Conservation (phyloP, 805 yeast genomes). For the Teunomyces stri region DNA sequence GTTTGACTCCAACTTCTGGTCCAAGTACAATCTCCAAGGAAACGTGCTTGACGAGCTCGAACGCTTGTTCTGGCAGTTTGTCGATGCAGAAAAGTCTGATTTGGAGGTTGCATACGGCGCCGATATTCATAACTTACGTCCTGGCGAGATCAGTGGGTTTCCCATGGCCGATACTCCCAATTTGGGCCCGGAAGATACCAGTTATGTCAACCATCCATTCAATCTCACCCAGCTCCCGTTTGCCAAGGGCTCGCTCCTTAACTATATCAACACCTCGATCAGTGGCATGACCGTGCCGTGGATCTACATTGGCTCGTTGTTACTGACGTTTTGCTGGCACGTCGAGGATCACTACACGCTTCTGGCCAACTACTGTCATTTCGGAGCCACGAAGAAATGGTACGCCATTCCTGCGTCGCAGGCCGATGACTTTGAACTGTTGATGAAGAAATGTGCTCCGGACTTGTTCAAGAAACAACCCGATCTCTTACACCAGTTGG, state of each 20-base stretch:
- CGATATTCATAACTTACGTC: constrained; percentile 66
- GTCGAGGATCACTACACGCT: constrained; percentile 91
- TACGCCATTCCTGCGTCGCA: constrained; percentile 77
- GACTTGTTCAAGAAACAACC: constrained; percentile 83
- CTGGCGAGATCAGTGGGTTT: constrained; percentile 73
- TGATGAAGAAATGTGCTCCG: constrained; percentile 67
- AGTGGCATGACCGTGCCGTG: constrained; percentile 96
- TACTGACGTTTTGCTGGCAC: constrained; percentile 96
- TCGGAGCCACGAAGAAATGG: constrained; percentile 90
- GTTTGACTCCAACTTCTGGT: constrained; percentile 44
- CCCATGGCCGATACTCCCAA: constrained; percentile 45
- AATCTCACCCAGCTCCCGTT: constrained; percentile 72
- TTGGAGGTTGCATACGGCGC: constrained; percentile 79
- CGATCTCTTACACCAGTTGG: constrained; percentile 81
- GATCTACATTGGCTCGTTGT: constrained; percentile 86
- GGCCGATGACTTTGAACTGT: constrained; percentile 61
- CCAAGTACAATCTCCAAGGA: constrained; percentile 25
- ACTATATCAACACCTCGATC: constrained; percentile 61
- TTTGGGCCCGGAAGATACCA: constrained; percentile 12
- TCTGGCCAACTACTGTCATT: constrained; percentile 89
- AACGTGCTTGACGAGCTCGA: constrained; percentile 52
- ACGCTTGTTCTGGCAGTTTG: constrained; percentile 61
- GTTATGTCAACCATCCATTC: constrained; percentile 64
- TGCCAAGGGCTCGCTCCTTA: constrained; percentile 65
- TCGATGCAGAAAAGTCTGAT: constrained; percentile 38